phyloP scores from a whole-genome alignment of 2,329 filamentous ascomycete genomes.

The Endoconidiophora polonica region DNA sequence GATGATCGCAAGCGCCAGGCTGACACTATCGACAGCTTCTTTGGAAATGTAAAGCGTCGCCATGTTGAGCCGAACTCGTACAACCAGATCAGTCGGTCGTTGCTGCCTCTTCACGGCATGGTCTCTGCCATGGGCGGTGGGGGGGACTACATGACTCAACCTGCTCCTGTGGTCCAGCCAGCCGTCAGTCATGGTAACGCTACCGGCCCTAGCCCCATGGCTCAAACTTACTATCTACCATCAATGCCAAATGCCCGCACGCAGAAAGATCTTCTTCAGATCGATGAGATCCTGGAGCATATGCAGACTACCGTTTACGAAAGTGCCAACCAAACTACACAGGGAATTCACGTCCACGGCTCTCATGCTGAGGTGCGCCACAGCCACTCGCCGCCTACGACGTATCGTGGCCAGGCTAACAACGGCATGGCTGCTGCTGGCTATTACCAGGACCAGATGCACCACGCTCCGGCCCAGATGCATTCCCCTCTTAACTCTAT shows the following conservation, averaged over 20 bases:
- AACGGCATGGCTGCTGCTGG: constrained; percentile 16
- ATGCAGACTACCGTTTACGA: constrained; percentile 95
- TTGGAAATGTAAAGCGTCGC: constrained; percentile 80
- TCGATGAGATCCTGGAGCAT: constrained; percentile 88
- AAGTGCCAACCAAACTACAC: constrained; percentile 66
- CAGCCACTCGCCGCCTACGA: constrained; percentile 35
- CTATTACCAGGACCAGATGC: constrained; percentile 17
- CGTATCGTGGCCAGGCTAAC: constrained; percentile 20
- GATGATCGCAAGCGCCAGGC: constrained; percentile 71
- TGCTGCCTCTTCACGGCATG: constrained; percentile 64
- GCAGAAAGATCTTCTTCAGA: constrained; percentile 83
- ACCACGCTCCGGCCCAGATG: constrained; percentile 34
- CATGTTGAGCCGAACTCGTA: constrained; percentile 84
- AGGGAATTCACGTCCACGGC: constrained; percentile 60
- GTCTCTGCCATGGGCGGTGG: constrained; percentile 41
- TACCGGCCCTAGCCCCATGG: constrained; percentile 35
- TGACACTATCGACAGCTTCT: constrained; percentile 85
- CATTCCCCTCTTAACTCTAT: constrained; percentile 43
- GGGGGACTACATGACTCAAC: constrained; percentile 37
- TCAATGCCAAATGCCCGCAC: constrained; percentile 77
- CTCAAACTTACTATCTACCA: constrained; percentile 66
- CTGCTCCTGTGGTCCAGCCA: constrained; percentile 23
- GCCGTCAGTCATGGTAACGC: constrained; percentile 40
- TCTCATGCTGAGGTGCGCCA: constrained; percentile 47
- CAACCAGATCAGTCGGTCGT: constrained; percentile 72